Base-by-base conservation (phyloP, 306 rosid genomes). In the Begonia peltatifolia region DNA sequence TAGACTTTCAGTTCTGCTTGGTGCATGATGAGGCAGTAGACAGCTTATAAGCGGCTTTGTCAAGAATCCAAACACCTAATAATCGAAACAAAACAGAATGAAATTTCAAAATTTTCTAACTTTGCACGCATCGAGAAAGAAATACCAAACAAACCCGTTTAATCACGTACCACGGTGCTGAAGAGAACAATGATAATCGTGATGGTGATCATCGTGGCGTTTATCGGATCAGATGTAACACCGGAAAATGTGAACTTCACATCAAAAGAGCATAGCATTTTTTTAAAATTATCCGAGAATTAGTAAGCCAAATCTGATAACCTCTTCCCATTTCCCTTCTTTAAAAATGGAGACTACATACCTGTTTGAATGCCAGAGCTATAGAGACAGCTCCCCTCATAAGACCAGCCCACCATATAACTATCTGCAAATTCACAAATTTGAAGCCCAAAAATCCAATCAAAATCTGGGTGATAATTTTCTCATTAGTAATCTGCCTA, bases 361-460 rank as follows among this genome's bases (percentile, higher is more conserved):
- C 97, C 78, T 85, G 90, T 76, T 84, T 81, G 68, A 89, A 89
- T 60, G 97, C 97, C 69, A 89, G 56, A 62, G 97, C 97, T 63
- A 89, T 79, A 20, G 95, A 89, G 38, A 89, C 95, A 14, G 95
- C 97, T 54, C 95, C 97, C 57, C 95, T 71, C 72, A 89, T 89
- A 16, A 89, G 81, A 11, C 97, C 94, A 9, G 95, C 95, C 97
- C 97, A 89, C 87, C 97, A 89, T 64, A 89, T 80, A 56, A 82
- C 59, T 65, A 76, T 58, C 95, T 89, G 63, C 23, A 69, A 49
- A 49, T 20, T 18, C 10, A 35, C 48, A 52, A 14, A 18, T 10
- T 23, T 6, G 9, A 53, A 59, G 25, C 5, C 42, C 53, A 46
- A 11, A 10, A 43, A 11, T 20, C 22, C 38, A 10, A 36, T 59